Evolutionary conservation across 2,329 filamentous ascomycete genomes (phyloP).

Genomic region (Pyrenophora seminiperda): DNA sequence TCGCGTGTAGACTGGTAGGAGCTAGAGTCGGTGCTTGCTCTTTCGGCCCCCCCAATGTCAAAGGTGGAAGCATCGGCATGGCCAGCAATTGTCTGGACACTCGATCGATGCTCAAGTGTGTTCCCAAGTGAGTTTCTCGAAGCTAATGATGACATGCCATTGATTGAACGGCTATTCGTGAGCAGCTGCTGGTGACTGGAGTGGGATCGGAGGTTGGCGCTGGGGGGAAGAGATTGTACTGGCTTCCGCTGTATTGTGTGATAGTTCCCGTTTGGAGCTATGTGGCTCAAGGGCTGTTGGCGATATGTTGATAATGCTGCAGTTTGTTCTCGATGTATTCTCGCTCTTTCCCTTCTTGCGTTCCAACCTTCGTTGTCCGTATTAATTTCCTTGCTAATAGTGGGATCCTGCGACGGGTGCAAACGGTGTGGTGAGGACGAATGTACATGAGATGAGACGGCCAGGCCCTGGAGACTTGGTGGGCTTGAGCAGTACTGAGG

Average conservation of each 20-base stretch:
- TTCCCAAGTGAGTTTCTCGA: no score
- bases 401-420: neutral
- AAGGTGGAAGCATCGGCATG: slow-evolving; percentile 1
- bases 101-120: slow-evolving; percentile 12
- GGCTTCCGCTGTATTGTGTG: slow-evolving; percentile 13
- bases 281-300: slow-evolving; percentile 16
- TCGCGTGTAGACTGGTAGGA: slow-evolving; percentile 18
- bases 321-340: slow-evolving; percentile 23
- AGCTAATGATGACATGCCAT: neutral
- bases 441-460: slow-evolving; percentile 8
- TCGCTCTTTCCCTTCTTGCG: slow-evolving; percentile 23
- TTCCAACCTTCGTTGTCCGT: slow-evolving; percentile 26
- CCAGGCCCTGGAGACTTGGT: slow-evolving; percentile 1
- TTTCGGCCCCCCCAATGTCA: slow-evolving; percentile 10
- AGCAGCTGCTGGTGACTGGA: slow-evolving; percentile 25
- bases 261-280: slow-evolving; percentile 14
- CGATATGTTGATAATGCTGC: slow-evolving; percentile 16
- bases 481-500: slow-evolving; percentile 15
- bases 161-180: slow-evolving; percentile 18
- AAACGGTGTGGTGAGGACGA: slow-evolving; percentile 7
- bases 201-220: slow-evolving; percentile 13
- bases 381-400: neutral
- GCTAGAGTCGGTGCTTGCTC: slow-evolving; percentile 18
- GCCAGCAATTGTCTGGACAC: slow-evolving; percentile 3
- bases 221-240: slow-evolving; percentile 9